Conservation (phyloP, 2,329 filamentous ascomycete genomes). For the Tolypocladium capitatum region DNA sequence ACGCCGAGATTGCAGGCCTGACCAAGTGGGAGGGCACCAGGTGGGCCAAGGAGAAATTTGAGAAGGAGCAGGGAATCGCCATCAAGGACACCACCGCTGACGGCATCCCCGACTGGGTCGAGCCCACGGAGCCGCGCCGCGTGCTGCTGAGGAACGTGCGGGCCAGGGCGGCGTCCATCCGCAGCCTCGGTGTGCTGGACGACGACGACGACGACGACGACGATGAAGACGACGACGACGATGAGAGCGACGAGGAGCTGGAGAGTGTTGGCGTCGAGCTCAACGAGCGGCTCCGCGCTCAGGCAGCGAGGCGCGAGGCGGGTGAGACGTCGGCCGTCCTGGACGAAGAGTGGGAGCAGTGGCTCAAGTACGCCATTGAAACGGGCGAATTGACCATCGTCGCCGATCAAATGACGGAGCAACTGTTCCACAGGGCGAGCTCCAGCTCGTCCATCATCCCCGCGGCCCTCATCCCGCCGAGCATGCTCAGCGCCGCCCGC, state of each 20-base stretch:
- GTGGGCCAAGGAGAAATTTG: conserved; percentile 71
- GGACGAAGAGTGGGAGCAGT: conserved; percentile 63
- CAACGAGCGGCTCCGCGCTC: conserved; percentile 52
- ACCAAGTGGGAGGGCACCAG: conserved; percentile 76
- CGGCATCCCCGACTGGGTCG: conserved; percentile 46
- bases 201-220: conserved; percentile 20
- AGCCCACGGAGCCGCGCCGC: conserved; percentile 7
- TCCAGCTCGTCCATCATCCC: conserved; percentile 14
- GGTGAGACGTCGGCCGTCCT: conserved; percentile 45
- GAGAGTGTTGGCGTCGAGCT: conserved; percentile 46
- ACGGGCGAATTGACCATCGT: conserved; percentile 40
- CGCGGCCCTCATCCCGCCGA: conserved; percentile 31
- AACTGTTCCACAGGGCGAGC: conserved; percentile 16
- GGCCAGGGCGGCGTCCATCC: conserved; percentile 3
- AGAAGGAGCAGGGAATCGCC: conserved; percentile 56
- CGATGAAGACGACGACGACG: conserved; percentile 27
- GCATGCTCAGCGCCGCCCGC: conserved; percentile 41
- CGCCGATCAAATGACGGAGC: conserved; percentile 26
- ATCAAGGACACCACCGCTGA: conserved; percentile 62
- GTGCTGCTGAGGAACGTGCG: conserved; percentile 6
- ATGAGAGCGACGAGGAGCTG: conserved; percentile 38
- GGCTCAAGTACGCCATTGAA: conserved; percentile 58
- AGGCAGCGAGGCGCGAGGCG: conserved; percentile 48
- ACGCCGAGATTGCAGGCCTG: conserved; percentile 54
- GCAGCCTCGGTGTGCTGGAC: conserved; percentile 6